A percentile compares a stretch with the other conserved stretches of the same genome.
phyloP scores from a whole-genome alignment of 148 eudicot species.

The Cornus controversa region DNA sequence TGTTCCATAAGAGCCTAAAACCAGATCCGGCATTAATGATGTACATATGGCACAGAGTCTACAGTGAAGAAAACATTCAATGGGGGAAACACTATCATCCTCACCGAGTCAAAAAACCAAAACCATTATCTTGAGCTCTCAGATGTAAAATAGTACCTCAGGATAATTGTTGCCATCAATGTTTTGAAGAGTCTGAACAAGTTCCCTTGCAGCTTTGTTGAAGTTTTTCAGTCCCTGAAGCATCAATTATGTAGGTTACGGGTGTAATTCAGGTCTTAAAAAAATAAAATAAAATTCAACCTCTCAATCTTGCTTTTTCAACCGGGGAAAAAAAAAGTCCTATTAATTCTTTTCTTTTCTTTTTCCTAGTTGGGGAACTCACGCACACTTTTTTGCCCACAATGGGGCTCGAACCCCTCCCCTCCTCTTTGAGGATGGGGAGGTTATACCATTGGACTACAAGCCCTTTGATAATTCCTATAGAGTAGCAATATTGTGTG shows the following conservation, averaged over 20 bases:
- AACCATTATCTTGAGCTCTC: not conserved
- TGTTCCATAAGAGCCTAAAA: slow-evolving; percentile 88
- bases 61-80: slow-evolving; percentile 11
- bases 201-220: slow-evolving; percentile 85
- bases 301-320: no score
- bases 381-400: no score
- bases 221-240: slow-evolving; percentile 77
- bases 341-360: no score
- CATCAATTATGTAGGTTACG: not conserved
- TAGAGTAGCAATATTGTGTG: no score
- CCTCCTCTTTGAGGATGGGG: no score
- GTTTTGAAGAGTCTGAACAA: slow-evolving; percentile 77
- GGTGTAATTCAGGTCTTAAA: no score
- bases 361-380: no score
- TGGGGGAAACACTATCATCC: not conserved
- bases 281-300: no score
- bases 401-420: no score
- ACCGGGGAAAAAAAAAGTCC: no score
- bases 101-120: not conserved
- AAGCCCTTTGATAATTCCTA: no score
- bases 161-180: slow-evolving; percentile 86
- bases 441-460: no score
- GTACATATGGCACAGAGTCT: slow-evolving; percentile 87
- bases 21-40: slow-evolving; percentile 96
- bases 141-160: slow-evolving; percentile 42